phyloP scores from a whole-genome alignment of 2,329 filamentous ascomycete species.

The Purpureocillium takamizusanense region DNA sequence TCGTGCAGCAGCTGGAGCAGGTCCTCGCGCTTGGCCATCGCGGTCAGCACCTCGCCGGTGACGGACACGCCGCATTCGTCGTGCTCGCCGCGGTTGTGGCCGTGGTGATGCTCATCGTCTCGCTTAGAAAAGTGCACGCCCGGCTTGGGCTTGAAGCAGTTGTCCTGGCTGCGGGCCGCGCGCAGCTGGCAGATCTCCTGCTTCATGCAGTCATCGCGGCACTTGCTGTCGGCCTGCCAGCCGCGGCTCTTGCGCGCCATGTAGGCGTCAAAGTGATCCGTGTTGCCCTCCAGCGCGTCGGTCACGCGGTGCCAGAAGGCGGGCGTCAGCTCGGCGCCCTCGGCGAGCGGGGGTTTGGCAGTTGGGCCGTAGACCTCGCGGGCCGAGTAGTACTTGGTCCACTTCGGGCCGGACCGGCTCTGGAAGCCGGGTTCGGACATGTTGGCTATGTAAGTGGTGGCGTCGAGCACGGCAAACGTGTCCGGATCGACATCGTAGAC shows the following conservation, averaged over 20 bases:
- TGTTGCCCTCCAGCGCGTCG: constrained; percentile 30
- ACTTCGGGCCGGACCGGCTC: constrained; percentile 28
- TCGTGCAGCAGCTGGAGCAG: constrained; percentile 14
- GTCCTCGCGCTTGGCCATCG: constrained; percentile 12
- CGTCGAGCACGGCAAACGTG: constrained; percentile 44
- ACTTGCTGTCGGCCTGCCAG: constrained; percentile 24
- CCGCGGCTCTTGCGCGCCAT: constrained; percentile 36
- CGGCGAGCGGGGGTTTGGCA: constrained; percentile 26
- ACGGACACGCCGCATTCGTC: constrained; percentile 19
- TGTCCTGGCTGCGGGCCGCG: constrained; percentile 40
- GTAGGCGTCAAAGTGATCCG: constrained; percentile 34
- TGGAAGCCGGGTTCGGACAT: constrained; percentile 33
- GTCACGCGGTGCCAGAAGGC: constrained; percentile 52
- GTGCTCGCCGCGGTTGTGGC: neutral
- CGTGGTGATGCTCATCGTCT: neutral
- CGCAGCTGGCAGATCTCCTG: constrained; percentile 41
- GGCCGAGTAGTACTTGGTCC: constrained; percentile 46
- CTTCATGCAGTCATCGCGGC: constrained; percentile 29
- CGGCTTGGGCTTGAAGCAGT: constrained; percentile 29
- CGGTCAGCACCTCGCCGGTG: constrained; percentile 12
- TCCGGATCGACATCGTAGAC: constrained; percentile 48
- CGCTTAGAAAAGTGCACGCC: constrained; percentile 22
- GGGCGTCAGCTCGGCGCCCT: constrained; percentile 36
- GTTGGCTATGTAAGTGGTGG: constrained; percentile 44
- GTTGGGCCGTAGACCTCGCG: constrained; percentile 40